Evolutionary conservation across 306 rosid genomes (phyloP), one percentile per base, ranked within the genome.

Genomic region (Acacia melanoxylon): DNA sequence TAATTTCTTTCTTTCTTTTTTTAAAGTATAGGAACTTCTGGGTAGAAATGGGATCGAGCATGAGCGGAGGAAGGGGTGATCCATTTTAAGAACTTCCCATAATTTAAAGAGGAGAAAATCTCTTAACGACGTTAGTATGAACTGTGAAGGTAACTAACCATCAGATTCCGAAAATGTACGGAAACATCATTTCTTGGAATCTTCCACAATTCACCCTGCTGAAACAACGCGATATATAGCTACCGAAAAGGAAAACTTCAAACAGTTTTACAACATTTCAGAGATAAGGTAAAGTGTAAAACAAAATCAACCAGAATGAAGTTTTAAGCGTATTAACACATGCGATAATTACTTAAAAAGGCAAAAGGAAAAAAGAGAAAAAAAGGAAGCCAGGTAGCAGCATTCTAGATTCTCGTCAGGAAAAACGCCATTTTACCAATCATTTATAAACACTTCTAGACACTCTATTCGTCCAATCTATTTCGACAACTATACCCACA

Each of bases 351-450:
- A 20, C n/a, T n/a, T n/a, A n/a, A 56, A 56, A 56, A 8, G 27
- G 27, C 1, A 54, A 54, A 54, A 54, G 5, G 16, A 4, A 49
- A 49, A 16, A 49, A 49, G 8, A n/a, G 2, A 0, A 72, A 12
- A 29, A 27, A 48, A 10, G 16, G n/a, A 52, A 35, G 40, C 48
- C 37, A 62, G 31, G 44, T 17, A 48, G 15, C 44, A 72, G 62
- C 16, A 72, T 48, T 49, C 77, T 72, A 72, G 62, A 72, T 72
- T 71, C 75, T 71, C 56, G 75, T 42, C 58, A 12, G 62, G 37
- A 9, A 45, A 69, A 13, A 75, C 6, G 59, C 68, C 22, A 4
- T 52, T 74, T 33, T n/a, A 14, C 31, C 49, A 74, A 20, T 31
- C 54, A 52, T 10, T 11, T 19, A 37, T 35, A 37, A 31, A 22